Base-by-base conservation (phyloP, 2,329 filamentous ascomycete species). In the Lachnellula occidentalis region DNA sequence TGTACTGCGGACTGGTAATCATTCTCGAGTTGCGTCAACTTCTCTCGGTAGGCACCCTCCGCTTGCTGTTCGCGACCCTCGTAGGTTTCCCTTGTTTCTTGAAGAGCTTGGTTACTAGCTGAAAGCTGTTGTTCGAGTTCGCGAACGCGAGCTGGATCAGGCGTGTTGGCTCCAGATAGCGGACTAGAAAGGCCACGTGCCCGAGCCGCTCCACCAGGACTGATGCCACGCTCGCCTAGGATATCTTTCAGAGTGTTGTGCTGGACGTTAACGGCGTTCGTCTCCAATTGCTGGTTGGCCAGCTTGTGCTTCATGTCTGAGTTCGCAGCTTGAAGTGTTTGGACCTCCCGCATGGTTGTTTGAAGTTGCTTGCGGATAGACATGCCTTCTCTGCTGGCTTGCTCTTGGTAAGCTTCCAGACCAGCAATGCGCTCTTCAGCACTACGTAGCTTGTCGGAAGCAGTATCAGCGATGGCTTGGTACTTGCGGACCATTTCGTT, bases 1-100 rank as follows among this genome's bases (percentile, higher is more conserved):
- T 96, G 94, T 48, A 97, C 92, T 15, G 94, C 92, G 42, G 94
- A 96, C 71, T 96, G 91, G 70, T 99, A 96, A 70, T 99, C 94
- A 69, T 92, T 95, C 73, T 97, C 92, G 34, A 99, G 83, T 68
- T 96, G 92, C 56, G 90, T 83, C 50, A 99, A 79, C 71, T 96
- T 96, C 70, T 96, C 92, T 58, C 92, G 88, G 74, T 95, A 97
- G 46, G 88, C 82, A 53, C 84, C 80, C 69, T 95, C 92, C n/a
- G 90, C 87, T 66, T 95, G 90, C 63, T 94, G 87, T 57, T 90
- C 85, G 52, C 92, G 88, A 36, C 81, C 77, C 58, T 94, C 89
- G 60, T 91, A 90, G 3, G 80, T 80, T 54, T 83, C 76, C 69
- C 89, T 94, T 46, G 90, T 83, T 67, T 97, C 92, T 58, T 96